A percentile compares a stretch with the other conserved stretches of the same genome.
phyloP scores from a whole-genome alignment of 192 early-diverging fungal species.

The Backusella psychrophila region DNA sequence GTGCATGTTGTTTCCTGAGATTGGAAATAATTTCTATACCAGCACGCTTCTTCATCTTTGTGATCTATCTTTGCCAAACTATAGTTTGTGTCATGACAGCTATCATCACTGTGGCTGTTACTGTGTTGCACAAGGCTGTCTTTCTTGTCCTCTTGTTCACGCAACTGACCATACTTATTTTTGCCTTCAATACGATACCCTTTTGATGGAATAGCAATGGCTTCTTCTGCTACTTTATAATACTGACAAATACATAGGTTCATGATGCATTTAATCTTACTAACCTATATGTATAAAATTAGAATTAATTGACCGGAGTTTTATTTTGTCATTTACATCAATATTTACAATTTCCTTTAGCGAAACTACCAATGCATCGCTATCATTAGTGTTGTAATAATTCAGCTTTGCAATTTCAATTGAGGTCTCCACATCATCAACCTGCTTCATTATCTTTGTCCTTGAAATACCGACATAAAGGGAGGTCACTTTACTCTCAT shows the following conservation, averaged over 20 bases:
- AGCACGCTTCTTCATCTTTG: conserved; percentile 25
- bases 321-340: neutral
- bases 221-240: conserved; percentile 31
- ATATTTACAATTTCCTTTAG: conserved; percentile 18
- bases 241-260: conserved; percentile 34
- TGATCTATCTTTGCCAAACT: conserved; percentile 22
- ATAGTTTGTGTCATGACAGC: conserved; percentile 1
- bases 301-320: neutral
- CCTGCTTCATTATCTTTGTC: neutral
- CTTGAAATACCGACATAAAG: neutral
- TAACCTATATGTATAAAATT: neutral
- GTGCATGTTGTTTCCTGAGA: conserved; percentile 13
- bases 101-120: neutral
- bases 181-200: conserved; percentile 38
- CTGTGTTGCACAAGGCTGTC: neutral
- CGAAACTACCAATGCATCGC: neutral
- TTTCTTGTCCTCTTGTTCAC: neutral
- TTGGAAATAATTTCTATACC: conserved; percentile 33
- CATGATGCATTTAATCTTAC: conserved; percentile 24
- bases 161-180: conserved; percentile 20
- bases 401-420: conserved; percentile 1
- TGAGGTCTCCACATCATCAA: neutral
- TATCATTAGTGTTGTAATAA: neutral
- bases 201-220: conserved; percentile 39
- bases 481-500: neutral